Base-by-base conservation (phyloP, 257 asterid genomes). In the Plectranthus barbatus region DNA sequence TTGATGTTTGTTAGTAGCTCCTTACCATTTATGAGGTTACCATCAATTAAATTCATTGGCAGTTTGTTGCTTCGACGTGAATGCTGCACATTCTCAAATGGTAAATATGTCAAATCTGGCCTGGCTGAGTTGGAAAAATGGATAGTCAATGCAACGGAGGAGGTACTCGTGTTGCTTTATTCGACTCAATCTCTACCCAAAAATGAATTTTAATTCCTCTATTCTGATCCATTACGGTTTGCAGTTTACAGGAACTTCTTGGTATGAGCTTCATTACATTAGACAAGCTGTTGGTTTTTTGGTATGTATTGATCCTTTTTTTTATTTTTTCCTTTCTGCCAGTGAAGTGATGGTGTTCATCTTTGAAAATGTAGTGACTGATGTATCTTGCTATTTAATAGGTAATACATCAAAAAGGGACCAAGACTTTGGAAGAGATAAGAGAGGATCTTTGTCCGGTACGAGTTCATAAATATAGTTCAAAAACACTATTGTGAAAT, bases 281-380 rank as follows among this genome's bases (percentile, higher is more conserved):
- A 80, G 99, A 74, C 99, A 93, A 79, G 99, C 99, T 51, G 97
- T 93, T 80, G 99, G 97, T 52, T 92, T 92, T 77, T 84, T 92
- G 99, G 99, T 92, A 80, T 68, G 69, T 17, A 15, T 71, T 18
- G 10, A 66, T 55, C 59, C 36, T 4, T 68, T 47, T 42, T 64
- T 40, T 62, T 42, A 14, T 64, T 56, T 14, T 31, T 31, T 31
- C 5, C 36, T 31, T 31, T 3, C 5, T 31, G 36, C 3, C n/a
- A 7, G 36, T 31, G 36, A 31, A 31, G 36, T 31, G 36, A 31
- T 1, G 34, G 29, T n/a, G n/a, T 21, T 59, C 19, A 26, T n/a
- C 61, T 23, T 66, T 40, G 18, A 45, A 42, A 31, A 6, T 54
- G 58, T 60, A 8, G 42, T 59, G 66, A 14, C 44, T 71, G 21